Evolutionary conservation across 805 yeast species (phyloP), one percentile per base, ranked within the genome.

Genomic region (Ogataea angusta): DNA sequence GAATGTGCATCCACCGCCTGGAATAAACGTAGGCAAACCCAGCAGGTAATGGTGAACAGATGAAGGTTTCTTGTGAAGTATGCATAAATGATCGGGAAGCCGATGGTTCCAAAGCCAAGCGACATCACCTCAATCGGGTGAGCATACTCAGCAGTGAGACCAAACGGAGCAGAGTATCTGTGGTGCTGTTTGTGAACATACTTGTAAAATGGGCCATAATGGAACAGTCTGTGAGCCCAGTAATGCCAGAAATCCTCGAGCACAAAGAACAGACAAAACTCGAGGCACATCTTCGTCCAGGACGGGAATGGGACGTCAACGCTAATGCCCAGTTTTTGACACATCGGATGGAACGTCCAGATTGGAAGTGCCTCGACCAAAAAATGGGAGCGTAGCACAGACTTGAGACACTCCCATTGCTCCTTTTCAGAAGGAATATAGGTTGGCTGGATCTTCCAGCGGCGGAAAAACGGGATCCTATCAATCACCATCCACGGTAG

Each of bases 1-100:
- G 80, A 74, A 50, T 76, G 82, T 10, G 81, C 67, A 52, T 76
- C 82, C 30, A 76, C 80, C 12, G 81, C 81, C 53, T 76, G 82
- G 52, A 72, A 68, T 47, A 76, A 67, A 51, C 82, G 64, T 40
- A 76, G 55, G 14, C 66, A 60, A 21, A 76, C 72, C 82, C 82
- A 76, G 37, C 66, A 47, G 25, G 72, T 63, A 30, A 76, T 69
- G 15, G 81, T 76, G 61, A 76, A 75, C 33, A 76, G 64, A 56
- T 76, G 82, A 47, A 76, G 62, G 28, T 65, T 58, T 34, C 64
- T 57, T 10, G 77, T 72, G 30, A 73, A 44, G 48, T 66, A 68
- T 29, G 78, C 76, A 50, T 72, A 76, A n/a, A 73, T 50, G 36
- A 76, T 70, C 27, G 82, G 82, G 59, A 76, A 72, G 14, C 81